Base-by-base conservation (phyloP, 306 rosid species). In the Ammopiptanthus mongolicus region DNA sequence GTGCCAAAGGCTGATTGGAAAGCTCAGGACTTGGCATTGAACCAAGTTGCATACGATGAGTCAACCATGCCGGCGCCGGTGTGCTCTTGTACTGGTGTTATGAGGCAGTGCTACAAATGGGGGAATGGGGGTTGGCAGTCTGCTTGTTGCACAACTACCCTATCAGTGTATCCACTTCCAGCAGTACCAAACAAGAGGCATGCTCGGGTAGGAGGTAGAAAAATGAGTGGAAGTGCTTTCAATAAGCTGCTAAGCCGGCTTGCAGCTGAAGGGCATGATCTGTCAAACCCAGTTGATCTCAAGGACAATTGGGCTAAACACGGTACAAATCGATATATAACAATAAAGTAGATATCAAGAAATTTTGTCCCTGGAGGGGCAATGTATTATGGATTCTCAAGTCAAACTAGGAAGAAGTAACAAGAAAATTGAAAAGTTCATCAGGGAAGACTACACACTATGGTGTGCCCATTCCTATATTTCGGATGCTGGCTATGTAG, bases 81-180 rank as follows among this genome's bases (percentile, higher is more conserved):
- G 7, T 95, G 99, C 79, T 92, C 98, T 6, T 95, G 99, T 87
- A 95, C 99, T 1, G 92, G 97, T 74, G 84, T 80, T 15, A 75
- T 79, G 41, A 87, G 96, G 64, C 99, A 95, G 75, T 95, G 99
- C 86, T 95, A 95, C 92, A 95, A 95, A 82, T 95, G 98, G 99
- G 98, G 99, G 6, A 90, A 90, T 78, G 98, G 98, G 12, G 98
- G 98, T 21, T 95, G 98, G 98, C 98, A 95, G 55, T 95, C 98
- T 71, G 92, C 98, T 5, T 91, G 97, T 73, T 95, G 98, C 81
- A 95, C 98, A 1, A 95, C 98, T 29, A 85, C 91, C 42, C 67
- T 95, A 78, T 95, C 97, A 17, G 84, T 90, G 91, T 90, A 95
- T 82, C 98, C 98, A n/a, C 77, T 95, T 21, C 98, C 98, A 0